Base-by-base conservation (phyloP, 768 basidiomycete species). In the Megacollybia marginata region DNA sequence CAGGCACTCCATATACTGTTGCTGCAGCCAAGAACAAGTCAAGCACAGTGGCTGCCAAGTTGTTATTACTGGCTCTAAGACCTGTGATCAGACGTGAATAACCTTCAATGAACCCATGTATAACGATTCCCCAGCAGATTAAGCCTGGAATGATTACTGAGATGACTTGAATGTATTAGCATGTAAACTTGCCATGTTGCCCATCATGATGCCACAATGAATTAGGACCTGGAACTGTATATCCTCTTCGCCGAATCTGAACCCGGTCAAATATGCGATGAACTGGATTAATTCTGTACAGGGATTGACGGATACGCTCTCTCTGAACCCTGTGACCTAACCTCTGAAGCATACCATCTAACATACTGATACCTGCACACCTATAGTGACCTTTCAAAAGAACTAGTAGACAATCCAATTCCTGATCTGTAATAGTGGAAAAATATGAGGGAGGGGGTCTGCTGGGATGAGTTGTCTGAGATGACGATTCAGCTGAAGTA, bases 41-140 rank as follows among this genome's bases (percentile, higher is more conserved):
- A 2, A 62, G 52, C 9, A 72, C 70, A 0, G 69, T 72, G 5
- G 51, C 45, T 0, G 66, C 59, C 1, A 49, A 49, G 44, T 73
- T 72, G 47, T 70, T 67, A 23, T 57, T 57, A 35, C 57, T 64
- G 9, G 65, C 65, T 6, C 50, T 51, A 10, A 72, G 50, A 2
- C 61, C 69, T n/a, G 60, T 61, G 2, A 65, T 48, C 20, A 38
- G 13, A 65, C n/a, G n/a, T n/a, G n/a, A n/a, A n/a, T n/a, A n/a
- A n/a, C n/a, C 65, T 46, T 69, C 66, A 9, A 68, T 59, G n/a
- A n/a, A n/a, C n/a, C n/a, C n/a, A n/a, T n/a, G n/a, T n/a, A n/a
- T n/a, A n/a, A n/a, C n/a, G n/a, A 48, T 72, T 68, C 63, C 62
- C 65, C 1, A 74, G 59, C 1, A 68, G 63, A 51, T 72, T 70